Base-by-base conservation (phyloP, 768 basidiomycete species). In the Coprinopsis strossmayeri region DNA sequence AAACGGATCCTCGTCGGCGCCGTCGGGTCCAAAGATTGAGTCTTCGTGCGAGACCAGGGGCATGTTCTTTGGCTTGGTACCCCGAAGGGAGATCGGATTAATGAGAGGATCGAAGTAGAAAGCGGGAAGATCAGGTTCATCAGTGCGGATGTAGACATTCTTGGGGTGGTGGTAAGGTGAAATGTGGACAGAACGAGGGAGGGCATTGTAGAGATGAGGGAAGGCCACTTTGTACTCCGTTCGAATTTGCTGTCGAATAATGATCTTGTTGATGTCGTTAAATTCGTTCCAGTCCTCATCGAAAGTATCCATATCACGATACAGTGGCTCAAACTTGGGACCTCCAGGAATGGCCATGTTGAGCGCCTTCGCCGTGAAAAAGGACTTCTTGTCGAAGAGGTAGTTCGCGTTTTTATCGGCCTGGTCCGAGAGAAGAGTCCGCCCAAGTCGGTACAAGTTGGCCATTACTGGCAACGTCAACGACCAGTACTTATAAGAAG, bases 231-330 rank as follows among this genome's bases (percentile, higher is more conserved):
- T 97, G 78, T 99, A 97, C 69, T 99, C 96, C 1, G 95, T 97
- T 39, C 96, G 81, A 54, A 98, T 95, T 65, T 96, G 91, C 62
- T 98, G 93, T 18, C 96, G 93, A 57, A 99, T 98, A 65, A 99
- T 95, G 60, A 99, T 88, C 67, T 99, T 99, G 71, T 96, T 94
- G 68, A 98, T 96, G 62, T 99, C 96, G 63, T 99, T 99, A 61
- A 99, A 99, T 64, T 96, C 93, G 65, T 96, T 96, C 93, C 93
- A 96, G 61, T 99, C 96, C 63, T 98, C 96, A 61, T 99, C 96
- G 57, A 91, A 97, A 11, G 86, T 76, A 60, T 98, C 96, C 85
- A 94, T 92, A 59, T 99, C 96, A 42, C 95, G 81, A 66, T 92
- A 92, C 23, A 99, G 72, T 13, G 95, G 96, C 72, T 99, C 96